These are phyloP conservation scores for Brettanomyces custersianus DNA, from an alignment of 805 yeast species.

Conservation along the genomic window DNA sequence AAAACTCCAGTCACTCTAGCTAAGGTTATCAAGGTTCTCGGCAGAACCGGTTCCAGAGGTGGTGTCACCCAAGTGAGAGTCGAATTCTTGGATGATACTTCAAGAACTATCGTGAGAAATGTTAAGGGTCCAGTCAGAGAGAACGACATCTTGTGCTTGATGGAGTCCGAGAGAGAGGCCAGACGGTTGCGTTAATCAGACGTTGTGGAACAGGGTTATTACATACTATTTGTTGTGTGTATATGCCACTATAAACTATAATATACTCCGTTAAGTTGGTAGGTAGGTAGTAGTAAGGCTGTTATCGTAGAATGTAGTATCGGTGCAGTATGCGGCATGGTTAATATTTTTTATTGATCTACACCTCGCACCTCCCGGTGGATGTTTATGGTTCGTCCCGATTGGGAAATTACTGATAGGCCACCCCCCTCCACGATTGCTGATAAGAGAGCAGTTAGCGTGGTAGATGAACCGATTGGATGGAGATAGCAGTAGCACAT, in stretches of 20 bases:
- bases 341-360: too few relatives aligned
- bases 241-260: too few relatives aligned
- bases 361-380: constrained; percentile 1
- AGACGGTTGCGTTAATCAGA: constrained; percentile 82
- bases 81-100: constrained; percentile 89
- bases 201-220: too few relatives aligned
- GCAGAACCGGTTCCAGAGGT: constrained; percentile 99
- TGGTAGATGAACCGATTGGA: too few relatives aligned
- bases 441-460: too few relatives aligned
- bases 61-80: constrained; percentile 99
- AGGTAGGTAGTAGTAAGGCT: too few relatives aligned
- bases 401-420: too few relatives aligned
- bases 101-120: constrained; percentile 95
- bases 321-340: too few relatives aligned
- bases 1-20: constrained; percentile 97
- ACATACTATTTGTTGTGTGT: not conserved
- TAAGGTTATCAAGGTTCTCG: constrained; percentile 98
- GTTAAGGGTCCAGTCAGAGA: constrained; percentile 97
- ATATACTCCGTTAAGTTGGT: too few relatives aligned
- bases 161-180: constrained; percentile 99
- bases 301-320: too few relatives aligned
- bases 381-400: not conserved
- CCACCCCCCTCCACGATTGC: too few relatives aligned
- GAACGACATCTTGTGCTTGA: constrained; percentile 95
- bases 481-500: not conserved